Conservation (phyloP, 1,284 basidiomycete species). For the Trametes hirsuta region DNA sequence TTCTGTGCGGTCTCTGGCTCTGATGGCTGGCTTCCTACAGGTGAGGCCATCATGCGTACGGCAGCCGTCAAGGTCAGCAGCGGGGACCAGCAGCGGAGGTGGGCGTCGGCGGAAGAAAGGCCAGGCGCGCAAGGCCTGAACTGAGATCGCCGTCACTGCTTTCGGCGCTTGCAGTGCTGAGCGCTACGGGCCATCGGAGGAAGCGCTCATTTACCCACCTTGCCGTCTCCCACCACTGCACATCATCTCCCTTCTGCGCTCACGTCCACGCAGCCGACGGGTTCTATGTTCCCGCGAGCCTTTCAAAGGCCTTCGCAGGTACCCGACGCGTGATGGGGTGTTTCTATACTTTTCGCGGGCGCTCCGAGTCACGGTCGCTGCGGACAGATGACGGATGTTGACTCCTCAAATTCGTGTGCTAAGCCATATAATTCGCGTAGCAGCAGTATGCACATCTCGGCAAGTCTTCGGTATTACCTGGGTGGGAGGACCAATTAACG, state of each 20-base stretch:
- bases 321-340: too few species aligned
- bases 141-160: background rate
- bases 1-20: background rate
- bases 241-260: background rate
- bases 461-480: too few species aligned
- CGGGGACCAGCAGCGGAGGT: background rate
- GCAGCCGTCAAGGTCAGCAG: background rate
- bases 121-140: background rate
- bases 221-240: background rate
- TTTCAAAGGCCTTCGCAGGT: background rate
- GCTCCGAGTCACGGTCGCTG: too few species aligned
- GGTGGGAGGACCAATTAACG: too few species aligned
- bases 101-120: conserved; percentile 2
- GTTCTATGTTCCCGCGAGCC: background rate
- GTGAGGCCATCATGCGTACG: conserved; percentile 11
- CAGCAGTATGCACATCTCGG: too few species aligned
- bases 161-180: background rate
- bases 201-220: too few species aligned
- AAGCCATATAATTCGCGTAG: too few species aligned
- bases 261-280: background rate
- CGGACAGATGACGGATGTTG: too few species aligned
- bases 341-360: too few species aligned
- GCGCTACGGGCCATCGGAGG: background rate
- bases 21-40: conserved; percentile 8
- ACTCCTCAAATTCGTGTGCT: too few species aligned